Evolutionary conservation across 2,329 filamentous ascomycete species (phyloP), one percentile per base, ranked within the genome.

Genomic region (Aureobasidium namibiae): DNA sequence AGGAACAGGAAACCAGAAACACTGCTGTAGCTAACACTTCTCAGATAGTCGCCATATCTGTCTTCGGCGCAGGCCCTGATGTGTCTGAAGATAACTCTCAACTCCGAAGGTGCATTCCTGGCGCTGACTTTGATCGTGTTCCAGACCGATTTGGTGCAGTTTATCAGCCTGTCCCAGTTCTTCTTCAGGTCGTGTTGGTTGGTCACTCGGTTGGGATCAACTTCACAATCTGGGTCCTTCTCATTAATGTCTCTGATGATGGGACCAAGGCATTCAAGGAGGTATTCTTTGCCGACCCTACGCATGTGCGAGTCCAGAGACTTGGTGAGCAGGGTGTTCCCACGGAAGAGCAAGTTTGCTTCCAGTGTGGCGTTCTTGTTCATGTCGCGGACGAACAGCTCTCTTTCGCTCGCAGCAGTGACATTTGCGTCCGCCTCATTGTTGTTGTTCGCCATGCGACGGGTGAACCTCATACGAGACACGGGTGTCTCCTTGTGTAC

Each of bases 221-320:
- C 92, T 72, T 99, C 94, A 72, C 92, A 97, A 66, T 96, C 89
- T 0, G 88, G 87, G 68, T 97, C 91, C 63, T 88, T 84, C 65
- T 92, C 88, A 67, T 95, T 94, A 70, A 99, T 96, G 68, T 95
- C 89, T 61, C 82, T 80, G 45, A 99, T 82, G 72, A 92, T 94
- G 54, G 91, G 87, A n/a, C 85, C 85, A 39, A 99, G 79, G 0
- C 90, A 87, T 52, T 95, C 89, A 65, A 95, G 89, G 1, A 99
- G 76, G 67, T 96, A 99, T 65, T 96, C 92, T 65, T 91, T 92
- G 42, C 94, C 94, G 0, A 97, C 78, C 10, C 94, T 84, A 60
- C 91, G 89, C 94, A 99, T 97, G 71, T 99, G 92, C 61, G 90
- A 88, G 70, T 99, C 94, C 45, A 99, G 80, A 1, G 92, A 87